Conservation (phyloP, 352 stramenopile genomes). For the Phytophthora hibernalis region DNA sequence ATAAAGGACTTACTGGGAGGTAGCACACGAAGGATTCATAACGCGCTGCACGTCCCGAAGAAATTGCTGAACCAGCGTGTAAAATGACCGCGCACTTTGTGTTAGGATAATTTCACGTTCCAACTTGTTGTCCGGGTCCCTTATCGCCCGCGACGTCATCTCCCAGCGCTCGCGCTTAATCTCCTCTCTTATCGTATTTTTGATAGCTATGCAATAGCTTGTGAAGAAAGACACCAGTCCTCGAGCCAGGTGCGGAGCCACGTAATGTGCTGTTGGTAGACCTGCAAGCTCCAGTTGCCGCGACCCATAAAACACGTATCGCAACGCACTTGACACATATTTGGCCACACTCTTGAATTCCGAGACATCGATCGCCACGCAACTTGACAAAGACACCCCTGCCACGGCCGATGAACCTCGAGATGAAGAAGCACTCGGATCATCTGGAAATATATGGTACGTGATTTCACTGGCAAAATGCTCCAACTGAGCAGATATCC, state of each 20-base stretch:
- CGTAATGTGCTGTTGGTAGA: constrained; percentile 74
- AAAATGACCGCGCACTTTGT: constrained; percentile 80
- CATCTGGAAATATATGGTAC: constrained; percentile 77
- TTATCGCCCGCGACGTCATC: constrained; percentile 72
- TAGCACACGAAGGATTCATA: constrained; percentile 82
- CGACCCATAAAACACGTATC: constrained; percentile 85
- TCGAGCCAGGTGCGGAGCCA: constrained; percentile 70
- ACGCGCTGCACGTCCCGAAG: constrained; percentile 79
- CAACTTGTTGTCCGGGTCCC: constrained; percentile 68
- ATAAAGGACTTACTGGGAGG: constrained; percentile 58
- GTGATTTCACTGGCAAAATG: constrained; percentile 79
- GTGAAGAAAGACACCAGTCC: constrained; percentile 65
- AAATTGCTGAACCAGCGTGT: constrained; percentile 85
- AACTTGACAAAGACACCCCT: constrained; percentile 20
- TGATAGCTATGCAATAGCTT: constrained; percentile 76
- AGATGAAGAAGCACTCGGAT: constrained; percentile 37
- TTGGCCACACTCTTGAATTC: constrained; percentile 85
- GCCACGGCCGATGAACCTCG: constrained; percentile 24
- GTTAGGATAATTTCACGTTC: constrained; percentile 84
- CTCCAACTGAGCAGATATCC: constrained; percentile 82
- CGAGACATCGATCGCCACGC: constrained; percentile 66
- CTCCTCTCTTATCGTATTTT: constrained; percentile 72
- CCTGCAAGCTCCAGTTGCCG: constrained; percentile 81
- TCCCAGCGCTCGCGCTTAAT: constrained; percentile 88
- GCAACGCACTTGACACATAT: constrained; percentile 74